A percentile compares a stretch with the other conserved stretches of the same genome.
phyloP scores from a whole-genome alignment of 352 stramenopile genomes.

The Paralagenidium karlingii region DNA sequence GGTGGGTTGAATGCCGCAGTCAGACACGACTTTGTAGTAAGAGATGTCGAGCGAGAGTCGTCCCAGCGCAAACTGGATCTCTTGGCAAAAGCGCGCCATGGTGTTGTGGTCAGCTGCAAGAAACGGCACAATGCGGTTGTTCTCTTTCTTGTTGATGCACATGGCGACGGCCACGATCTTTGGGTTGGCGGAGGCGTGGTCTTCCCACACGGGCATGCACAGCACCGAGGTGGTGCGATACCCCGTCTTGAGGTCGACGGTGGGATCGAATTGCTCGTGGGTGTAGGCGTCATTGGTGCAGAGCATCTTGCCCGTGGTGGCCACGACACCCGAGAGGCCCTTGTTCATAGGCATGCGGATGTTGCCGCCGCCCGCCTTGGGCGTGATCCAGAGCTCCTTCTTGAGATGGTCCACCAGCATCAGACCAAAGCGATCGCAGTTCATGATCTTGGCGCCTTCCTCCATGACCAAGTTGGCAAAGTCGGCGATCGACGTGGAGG shows the following conservation, averaged over 20 bases:
- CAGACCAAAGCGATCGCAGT: constrained; percentile 48
- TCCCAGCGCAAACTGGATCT: constrained; percentile 51
- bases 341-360: constrained; percentile 48
- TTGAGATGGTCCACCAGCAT: constrained; percentile 50
- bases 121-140: constrained; percentile 24
- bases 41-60: constrained; percentile 50
- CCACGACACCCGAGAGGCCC: constrained; percentile 40
- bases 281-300: constrained; percentile 46
- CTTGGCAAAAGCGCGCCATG: constrained; percentile 43
- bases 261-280: constrained; percentile 39
- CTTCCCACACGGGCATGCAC: constrained; percentile 52
- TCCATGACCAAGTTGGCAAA: constrained; percentile 44
- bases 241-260: constrained; percentile 47
- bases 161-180: constrained; percentile 61
- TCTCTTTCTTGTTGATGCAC: constrained; percentile 78
- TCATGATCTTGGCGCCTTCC: constrained; percentile 39
- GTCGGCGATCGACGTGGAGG: constrained; percentile 26
- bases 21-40: constrained; percentile 53
- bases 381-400: constrained; percentile 58
- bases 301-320: constrained; percentile 28
- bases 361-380: constrained; percentile 33
- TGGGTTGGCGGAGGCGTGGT: constrained; percentile 32
- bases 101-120: constrained; percentile 24
- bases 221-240: constrained; percentile 56
- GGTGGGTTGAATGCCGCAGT: constrained; percentile 11